These are phyloP conservation scores for Auxenochlorella pyrenoidosa DNA, from an alignment of 139 green algal genomes.

Conservation along the genomic window DNA sequence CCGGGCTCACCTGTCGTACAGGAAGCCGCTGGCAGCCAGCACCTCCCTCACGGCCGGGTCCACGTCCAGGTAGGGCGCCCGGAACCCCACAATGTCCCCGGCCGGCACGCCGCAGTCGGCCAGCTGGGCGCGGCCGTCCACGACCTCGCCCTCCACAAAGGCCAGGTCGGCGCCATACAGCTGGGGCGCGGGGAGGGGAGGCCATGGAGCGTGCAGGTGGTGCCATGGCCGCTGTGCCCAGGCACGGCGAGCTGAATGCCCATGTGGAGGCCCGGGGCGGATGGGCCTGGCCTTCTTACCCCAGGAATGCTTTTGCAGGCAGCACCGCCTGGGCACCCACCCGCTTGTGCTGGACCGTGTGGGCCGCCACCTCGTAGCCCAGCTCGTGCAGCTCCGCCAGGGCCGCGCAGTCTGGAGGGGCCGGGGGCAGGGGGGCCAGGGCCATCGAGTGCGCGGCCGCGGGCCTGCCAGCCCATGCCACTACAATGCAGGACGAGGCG, in stretches of 20 bases:
- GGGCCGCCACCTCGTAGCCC: constrained; percentile 8
- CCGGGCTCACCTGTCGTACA: constrained; percentile 22
- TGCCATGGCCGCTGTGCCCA: too few relatives aligned
- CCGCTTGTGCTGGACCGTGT: constrained; percentile 24
- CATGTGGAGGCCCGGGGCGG: too few relatives aligned
- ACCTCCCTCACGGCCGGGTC: background rate
- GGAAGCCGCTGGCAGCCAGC: constrained; percentile 5
- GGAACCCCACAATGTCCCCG: constrained; percentile 34
- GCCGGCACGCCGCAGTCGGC: constrained; percentile 31
- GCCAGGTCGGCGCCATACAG: background rate
- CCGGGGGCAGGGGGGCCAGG: background rate
- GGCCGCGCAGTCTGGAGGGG: background rate
- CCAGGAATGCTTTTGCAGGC: too few relatives aligned
- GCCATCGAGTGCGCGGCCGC: background rate
- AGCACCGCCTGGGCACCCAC: background rate
- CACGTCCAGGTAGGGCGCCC: background rate
- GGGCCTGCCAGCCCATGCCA: too few relatives aligned
- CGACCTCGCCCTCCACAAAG: constrained; percentile 23
- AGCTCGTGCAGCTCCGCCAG: background rate
- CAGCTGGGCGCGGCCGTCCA: constrained; percentile 14
- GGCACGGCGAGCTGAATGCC: too few relatives aligned
- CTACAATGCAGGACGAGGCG: too few relatives aligned
- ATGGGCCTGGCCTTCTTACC: too few relatives aligned
- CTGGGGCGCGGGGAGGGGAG: background rate
- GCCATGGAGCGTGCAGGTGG: too few relatives aligned